phyloP scores from a whole-genome alignment of 2,329 filamentous ascomycete species.

The Pseudovirgaria hyperparasitica region DNA sequence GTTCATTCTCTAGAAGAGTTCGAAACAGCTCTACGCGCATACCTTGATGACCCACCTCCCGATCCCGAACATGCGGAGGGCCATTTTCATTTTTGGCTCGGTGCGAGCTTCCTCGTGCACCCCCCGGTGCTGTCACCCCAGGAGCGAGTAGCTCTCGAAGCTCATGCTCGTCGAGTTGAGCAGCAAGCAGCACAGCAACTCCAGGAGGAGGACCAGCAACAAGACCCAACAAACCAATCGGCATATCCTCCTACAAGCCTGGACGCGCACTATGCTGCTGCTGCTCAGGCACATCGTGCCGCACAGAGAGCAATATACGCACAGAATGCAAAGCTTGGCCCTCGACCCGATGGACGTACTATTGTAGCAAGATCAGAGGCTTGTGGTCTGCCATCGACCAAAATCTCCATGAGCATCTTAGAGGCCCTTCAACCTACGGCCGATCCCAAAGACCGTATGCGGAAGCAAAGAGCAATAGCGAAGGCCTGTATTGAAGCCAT shows the following conservation, averaged over 20 bases:
- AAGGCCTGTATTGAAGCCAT: slow-evolving; percentile 32
- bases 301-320: slow-evolving; percentile 9
- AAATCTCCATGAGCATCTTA: slow-evolving; percentile 19
- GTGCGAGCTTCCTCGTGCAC: slow-evolving; percentile 20
- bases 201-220: slow-evolving; percentile 1
- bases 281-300: slow-evolving; percentile 6
- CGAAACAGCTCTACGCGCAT: slow-evolving; percentile 21
- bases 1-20: slow-evolving; percentile 22
- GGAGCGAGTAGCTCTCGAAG: slow-evolving; percentile 1
- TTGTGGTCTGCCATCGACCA: no score
- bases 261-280: slow-evolving; percentile 10
- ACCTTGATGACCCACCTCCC: slow-evolving; percentile 19
- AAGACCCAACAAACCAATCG: slow-evolving; percentile 1
- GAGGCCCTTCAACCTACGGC: slow-evolving; percentile 21
- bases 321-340: no score
- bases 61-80: slow-evolving; percentile 25
- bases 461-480: slow-evolving; percentile 33
- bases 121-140: slow-evolving; percentile 3
- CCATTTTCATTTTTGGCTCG: slow-evolving; percentile 25
- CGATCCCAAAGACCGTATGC: slow-evolving; percentile 29
- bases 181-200: slow-evolving; percentile 2
- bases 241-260: slow-evolving; percentile 3
- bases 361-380: no score
- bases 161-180: slow-evolving; percentile 5
- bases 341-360: no score